These are phyloP conservation scores for Xylaria grammica DNA, from an alignment of 495 filamentous ascomycete species.

Conservation along the genomic window DNA sequence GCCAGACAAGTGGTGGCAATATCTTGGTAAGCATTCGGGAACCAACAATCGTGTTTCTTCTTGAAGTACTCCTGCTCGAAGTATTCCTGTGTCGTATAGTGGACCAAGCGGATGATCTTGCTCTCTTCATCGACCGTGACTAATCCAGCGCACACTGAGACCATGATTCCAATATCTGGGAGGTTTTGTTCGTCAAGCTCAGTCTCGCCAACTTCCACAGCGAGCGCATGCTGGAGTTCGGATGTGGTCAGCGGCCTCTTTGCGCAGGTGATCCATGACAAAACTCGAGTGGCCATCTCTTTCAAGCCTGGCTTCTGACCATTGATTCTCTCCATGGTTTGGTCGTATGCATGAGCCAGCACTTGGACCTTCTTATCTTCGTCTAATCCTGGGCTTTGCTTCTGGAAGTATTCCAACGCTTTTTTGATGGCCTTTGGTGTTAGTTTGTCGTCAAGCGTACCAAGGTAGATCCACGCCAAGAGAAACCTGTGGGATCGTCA, in stretches of 20 bases:
- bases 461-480: neutral
- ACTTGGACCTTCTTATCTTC: neutral
- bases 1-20: conserved; percentile 48
- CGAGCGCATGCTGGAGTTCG: conserved; percentile 56
- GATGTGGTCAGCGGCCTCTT: conserved; percentile 41
- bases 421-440: neutral
- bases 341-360: conserved; percentile 44
- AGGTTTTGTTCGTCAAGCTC: conserved; percentile 44
- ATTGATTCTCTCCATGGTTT: conserved; percentile 51
- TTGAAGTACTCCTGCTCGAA: conserved; percentile 41
- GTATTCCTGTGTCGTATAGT: conserved; percentile 60
- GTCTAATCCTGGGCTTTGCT: neutral
- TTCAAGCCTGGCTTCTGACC: conserved; percentile 33
- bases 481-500: neutral
- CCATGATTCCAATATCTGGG: conserved; percentile 37
- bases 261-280: conserved; percentile 51
- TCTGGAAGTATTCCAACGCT: neutral
- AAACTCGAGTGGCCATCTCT: conserved; percentile 37
- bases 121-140: conserved; percentile 52
- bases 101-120: conserved; percentile 54
- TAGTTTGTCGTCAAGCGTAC: neutral
- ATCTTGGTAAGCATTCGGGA: conserved; percentile 38
- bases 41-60: conserved; percentile 8
- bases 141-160: conserved; percentile 56
- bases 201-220: conserved; percentile 35